Evolutionary conservation across 768 basidiomycete species (phyloP), one percentile per base, ranked within the genome.

Genomic region (Gloeopeniophorella convolvens): DNA sequence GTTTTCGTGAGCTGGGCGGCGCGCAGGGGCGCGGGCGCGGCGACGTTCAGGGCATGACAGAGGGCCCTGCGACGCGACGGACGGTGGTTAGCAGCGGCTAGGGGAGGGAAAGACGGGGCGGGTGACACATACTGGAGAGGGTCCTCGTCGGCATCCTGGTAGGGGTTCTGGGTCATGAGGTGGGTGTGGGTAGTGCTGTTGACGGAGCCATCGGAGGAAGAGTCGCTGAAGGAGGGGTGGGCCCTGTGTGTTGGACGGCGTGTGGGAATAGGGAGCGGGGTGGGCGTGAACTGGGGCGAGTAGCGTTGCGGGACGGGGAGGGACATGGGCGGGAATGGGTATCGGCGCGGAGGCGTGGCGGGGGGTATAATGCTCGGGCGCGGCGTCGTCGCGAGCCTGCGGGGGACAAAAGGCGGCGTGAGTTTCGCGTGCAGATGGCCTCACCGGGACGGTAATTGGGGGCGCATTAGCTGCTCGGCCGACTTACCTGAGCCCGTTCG

Each of bases 91-190:
- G 27, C 2, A 20, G 24, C 33, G 18, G 15, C 13, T 26, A 28
- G 8, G 3, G 28, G 15, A 42, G 9, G 8, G 5, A 21, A 31
- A 1, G 11, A 26, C 26, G 21, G n/a, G 20, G 12, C 9, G n/a
- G n/a, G n/a, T n/a, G n/a, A 13, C 11, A 27, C 33, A 7, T 42
- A 27, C 53, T 39, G 42, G 26, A 55, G 42, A 5, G 56, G 47
- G 42, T 58, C 49, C 45, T 55, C 56, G 32, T 58, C 56, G 0
- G 32, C 39, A 36, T 35, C 42, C 42, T 46, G 43, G 33, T 51
- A 45, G 16, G 54, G 53, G 40, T 49, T 42, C 21, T 50, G 56
- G 21, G 53, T 50, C 53, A 57, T 55, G 40, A 33, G 11, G 24
- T 46, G 24, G 13, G 42, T 30, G 13, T 37, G 24, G 18, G 4